Percentiles rank a stretch among this genome's conserved stretches.
Conservation (phyloP, 2,329 filamentous ascomycete genomes). For the Tolypocladium tundrense region DNA sequence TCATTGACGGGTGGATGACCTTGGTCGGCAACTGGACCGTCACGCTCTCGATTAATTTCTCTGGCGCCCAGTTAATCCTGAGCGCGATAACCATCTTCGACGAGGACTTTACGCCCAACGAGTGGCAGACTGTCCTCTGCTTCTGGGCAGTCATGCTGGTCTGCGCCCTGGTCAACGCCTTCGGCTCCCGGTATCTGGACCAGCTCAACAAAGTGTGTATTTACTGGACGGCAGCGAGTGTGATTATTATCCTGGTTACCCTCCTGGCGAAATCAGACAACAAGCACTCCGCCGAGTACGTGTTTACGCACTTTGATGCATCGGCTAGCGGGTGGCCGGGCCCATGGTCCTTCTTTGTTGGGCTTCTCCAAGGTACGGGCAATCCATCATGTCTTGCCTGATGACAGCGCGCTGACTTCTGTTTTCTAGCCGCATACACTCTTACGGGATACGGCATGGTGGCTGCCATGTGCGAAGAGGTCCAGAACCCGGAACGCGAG, state of each 20-base stretch:
- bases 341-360: conserved; percentile 49
- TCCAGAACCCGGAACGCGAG: conserved; percentile 47
- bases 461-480: conserved; percentile 48
- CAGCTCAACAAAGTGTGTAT: conserved; percentile 62
- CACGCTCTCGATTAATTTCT: conserved; percentile 58
- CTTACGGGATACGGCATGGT: conserved; percentile 41
- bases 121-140: conserved; percentile 67
- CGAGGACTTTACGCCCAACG: conserved; percentile 44
- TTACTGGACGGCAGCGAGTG: conserved; percentile 61
- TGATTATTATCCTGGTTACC: conserved; percentile 60
- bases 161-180: conserved; percentile 58
- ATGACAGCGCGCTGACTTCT: background rate
- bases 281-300: conserved; percentile 45
- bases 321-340: conserved; percentile 58
- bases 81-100: conserved; percentile 58
- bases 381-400: background rate
- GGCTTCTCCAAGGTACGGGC: conserved; percentile 36
- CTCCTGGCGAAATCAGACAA: conserved; percentile 56
- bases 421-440: conserved; percentile 29
- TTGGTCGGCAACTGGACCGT: conserved; percentile 63
- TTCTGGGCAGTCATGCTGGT: conserved; percentile 59
- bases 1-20: conserved; percentile 66
- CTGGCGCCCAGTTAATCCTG: conserved; percentile 58
- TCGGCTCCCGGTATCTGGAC: conserved; percentile 47
- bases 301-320: conserved; percentile 61